A percentile compares a stretch with the other conserved stretches of the same genome.
Evolutionary conservation across 805 yeast species (phyloP).

Genomic region (Blastobotrys chiropterorum): DNA sequence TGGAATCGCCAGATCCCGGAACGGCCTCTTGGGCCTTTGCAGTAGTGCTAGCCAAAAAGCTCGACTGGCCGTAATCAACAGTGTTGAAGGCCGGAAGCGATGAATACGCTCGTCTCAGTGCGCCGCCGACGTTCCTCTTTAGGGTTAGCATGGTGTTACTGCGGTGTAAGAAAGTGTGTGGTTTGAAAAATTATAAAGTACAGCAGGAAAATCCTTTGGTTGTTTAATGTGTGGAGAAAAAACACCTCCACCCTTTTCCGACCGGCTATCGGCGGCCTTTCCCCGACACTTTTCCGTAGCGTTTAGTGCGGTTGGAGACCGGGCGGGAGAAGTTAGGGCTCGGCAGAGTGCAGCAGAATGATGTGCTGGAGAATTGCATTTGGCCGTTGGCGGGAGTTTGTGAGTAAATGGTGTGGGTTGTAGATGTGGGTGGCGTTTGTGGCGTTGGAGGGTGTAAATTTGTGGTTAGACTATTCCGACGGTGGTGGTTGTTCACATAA

Average conservation of each 20-base stretch:
- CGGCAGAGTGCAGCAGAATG: not conserved
- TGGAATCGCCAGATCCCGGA: conserved; percentile 17
- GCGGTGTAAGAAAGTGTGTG: no score
- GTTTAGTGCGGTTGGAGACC: not conserved
- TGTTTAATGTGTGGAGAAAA: not conserved
- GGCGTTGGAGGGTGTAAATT: no score
- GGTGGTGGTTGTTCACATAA: no score
- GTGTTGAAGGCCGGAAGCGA: conserved; percentile 12
- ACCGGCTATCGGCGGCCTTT: not conserved
- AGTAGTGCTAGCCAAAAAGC: conserved; percentile 22
- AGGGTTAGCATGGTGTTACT: not conserved
- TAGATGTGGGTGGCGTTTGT: no score
- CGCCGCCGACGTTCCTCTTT: not conserved
- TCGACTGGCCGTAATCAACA: conserved; percentile 22
- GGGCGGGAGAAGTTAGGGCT: not conserved
- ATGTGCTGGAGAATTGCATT: not conserved
- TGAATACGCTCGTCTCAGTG: not conserved
- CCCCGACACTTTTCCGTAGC: not conserved
- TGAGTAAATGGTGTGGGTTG: no score
- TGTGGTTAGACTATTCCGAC: no score
- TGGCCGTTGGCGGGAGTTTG: no score
- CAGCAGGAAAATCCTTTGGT: not conserved
- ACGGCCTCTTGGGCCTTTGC: conserved; percentile 15
- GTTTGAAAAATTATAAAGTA: not conserved
- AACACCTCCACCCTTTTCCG: no score